Conservation (phyloP, 768 basidiomycete genomes). For the Pleurotus pulmonarius region DNA sequence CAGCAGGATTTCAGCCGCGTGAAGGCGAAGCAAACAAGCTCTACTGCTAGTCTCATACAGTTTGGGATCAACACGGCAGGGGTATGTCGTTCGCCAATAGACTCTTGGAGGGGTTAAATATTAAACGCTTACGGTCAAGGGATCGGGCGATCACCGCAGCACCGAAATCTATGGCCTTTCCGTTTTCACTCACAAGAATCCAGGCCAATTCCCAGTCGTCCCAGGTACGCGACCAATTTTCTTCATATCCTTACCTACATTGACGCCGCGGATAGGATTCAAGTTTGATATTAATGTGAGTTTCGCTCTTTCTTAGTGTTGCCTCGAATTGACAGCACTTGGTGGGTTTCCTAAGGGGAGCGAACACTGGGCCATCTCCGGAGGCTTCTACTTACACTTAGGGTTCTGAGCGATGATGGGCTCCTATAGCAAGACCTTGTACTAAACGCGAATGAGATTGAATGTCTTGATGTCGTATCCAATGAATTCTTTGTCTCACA, state of each 20-base stretch:
- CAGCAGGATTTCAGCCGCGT: not conserved
- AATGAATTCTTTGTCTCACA: too few species aligned
- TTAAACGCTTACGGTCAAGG: not conserved
- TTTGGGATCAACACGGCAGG: not conserved
- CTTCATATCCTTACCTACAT: not conserved
- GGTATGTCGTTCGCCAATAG: not conserved
- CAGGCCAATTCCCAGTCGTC: not conserved
- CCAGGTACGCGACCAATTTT: not conserved
- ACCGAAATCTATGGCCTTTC: conserved; percentile 3
- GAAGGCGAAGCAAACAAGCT: not conserved
- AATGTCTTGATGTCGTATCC: too few species aligned
- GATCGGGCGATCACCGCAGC: not conserved
- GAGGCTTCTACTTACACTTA: not conserved
- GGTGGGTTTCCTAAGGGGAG: not conserved
- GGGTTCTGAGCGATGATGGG: not conserved
- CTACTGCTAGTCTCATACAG: not conserved
- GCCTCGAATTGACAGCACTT: not conserved
- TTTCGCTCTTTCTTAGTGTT: not conserved
- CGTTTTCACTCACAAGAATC: not conserved
- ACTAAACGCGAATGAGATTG: too few species aligned
- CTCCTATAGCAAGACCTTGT: too few species aligned
- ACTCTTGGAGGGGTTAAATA: not conserved
- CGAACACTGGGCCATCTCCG: not conserved
- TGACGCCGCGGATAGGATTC: not conserved
- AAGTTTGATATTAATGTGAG: not conserved